Percentiles rank a stretch among this genome's conserved stretches.
phyloP scores from a whole-genome alignment of 306 rosid genomes.

The Glycine soja region DNA sequence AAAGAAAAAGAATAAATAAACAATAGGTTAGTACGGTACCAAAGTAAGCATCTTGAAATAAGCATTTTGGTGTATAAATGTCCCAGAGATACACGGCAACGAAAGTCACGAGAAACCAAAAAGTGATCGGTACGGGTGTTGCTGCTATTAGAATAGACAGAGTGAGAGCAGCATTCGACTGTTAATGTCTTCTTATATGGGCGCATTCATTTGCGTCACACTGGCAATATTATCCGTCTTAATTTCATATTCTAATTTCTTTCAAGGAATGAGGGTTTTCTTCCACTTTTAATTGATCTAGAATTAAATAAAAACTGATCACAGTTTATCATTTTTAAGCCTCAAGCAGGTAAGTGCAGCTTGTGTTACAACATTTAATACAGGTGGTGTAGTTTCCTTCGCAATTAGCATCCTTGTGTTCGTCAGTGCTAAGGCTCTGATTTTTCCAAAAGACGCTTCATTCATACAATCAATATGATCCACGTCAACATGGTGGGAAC shows the following conservation, averaged over 20 bases:
- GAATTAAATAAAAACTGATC: neutral
- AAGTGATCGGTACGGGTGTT: too few relatives aligned
- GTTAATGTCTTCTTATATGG: too few relatives aligned
- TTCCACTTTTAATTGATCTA: neutral
- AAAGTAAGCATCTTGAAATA: neutral
- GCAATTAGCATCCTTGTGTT: neutral
- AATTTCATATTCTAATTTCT: neutral
- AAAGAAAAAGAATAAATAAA: too few relatives aligned
- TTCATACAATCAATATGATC: conserved; percentile 23
- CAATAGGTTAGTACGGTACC: too few relatives aligned
- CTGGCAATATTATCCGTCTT: neutral
- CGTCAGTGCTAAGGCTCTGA: neutral
- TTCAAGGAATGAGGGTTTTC: neutral
- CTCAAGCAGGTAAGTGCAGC: neutral
- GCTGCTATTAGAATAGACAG: too few relatives aligned
- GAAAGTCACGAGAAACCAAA: neutral
- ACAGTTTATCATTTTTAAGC: neutral
- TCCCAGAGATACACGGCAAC: neutral
- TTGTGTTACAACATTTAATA: neutral
- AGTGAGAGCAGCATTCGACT: too few relatives aligned
- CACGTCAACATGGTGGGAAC: conserved; percentile 10
- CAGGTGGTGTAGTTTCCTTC: neutral
- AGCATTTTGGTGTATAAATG: neutral
- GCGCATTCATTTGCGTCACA: too few relatives aligned
- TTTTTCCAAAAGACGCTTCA: neutral